Percentiles rank a stretch among this genome's conserved stretches.
Evolutionary conservation across 192 early-diverging fungal genomes (phyloP).

Genomic region (Backusella tuberculispora): DNA sequence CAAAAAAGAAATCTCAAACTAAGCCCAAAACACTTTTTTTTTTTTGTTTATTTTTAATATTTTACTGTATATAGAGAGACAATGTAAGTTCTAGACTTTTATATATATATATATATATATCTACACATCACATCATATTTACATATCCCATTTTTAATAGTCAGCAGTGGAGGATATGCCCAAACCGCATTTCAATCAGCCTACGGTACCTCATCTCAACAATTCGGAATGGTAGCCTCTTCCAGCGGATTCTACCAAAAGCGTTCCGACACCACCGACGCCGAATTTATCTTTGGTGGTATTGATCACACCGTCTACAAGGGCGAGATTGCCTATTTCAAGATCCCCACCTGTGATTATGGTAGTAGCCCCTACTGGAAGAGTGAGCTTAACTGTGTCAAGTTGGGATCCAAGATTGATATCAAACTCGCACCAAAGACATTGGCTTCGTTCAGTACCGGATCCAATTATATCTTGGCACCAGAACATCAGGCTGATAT

Average conservation of each 20-base stretch:
- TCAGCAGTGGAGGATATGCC: conserved; percentile 26
- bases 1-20: background rate
- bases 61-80: conserved; percentile 23
- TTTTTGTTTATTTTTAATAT: background rate
- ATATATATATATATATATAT: background rate
- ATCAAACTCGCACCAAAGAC: conserved; percentile 30
- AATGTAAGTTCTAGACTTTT: conserved; percentile 27
- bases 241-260: conserved; percentile 25
- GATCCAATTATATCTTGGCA: conserved; percentile 30
- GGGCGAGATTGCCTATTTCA: conserved; percentile 31
- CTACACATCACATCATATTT: background rate
- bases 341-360: conserved; percentile 29
- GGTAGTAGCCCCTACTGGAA: conserved; percentile 34
- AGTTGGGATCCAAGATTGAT: conserved; percentile 25
- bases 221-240: conserved; percentile 23
- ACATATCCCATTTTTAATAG: background rate
- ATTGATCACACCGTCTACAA: conserved; percentile 36
- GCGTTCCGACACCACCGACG: conserved; percentile 21
- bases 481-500: conserved; percentile 26
- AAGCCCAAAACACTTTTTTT: conserved; percentile 1
- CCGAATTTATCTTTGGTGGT: conserved; percentile 37
- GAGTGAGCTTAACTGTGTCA: conserved; percentile 27
- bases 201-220: conserved; percentile 23
- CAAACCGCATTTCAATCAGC: conserved; percentile 24
- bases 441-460: conserved; percentile 30